phyloP scores from a whole-genome alignment of 1,284 basidiomycete species.

The Tremellales sp. region DNA sequence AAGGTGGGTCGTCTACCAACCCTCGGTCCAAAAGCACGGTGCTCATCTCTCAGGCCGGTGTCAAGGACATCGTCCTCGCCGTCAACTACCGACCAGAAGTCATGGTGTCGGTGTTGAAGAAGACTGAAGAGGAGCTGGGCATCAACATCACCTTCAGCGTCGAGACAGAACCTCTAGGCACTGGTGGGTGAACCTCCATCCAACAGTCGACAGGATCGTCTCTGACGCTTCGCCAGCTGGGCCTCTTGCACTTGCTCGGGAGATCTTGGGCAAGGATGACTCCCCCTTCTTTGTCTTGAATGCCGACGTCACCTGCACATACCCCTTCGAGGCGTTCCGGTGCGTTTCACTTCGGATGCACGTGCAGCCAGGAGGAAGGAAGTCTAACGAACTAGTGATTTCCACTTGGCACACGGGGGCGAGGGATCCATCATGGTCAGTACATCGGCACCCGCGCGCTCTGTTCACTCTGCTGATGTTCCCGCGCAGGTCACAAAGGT shows the following conservation, averaged over 20 bases:
- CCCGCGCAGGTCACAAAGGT: conserved; percentile 52
- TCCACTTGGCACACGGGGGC: conserved; percentile 54
- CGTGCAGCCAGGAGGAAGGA: too few species aligned
- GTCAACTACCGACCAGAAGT: conserved; percentile 56
- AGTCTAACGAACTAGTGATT: conserved; percentile 42
- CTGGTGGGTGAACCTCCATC: conserved; percentile 41
- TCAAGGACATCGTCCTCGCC: conserved; percentile 55
- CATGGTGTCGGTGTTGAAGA: conserved; percentile 54
- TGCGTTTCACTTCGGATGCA: conserved; percentile 15
- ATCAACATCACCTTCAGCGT: conserved; percentile 56
- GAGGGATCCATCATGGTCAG: conserved; percentile 55
- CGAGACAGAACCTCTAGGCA: conserved; percentile 56
- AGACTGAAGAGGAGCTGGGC: conserved; percentile 54
- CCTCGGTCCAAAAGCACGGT: background rate
- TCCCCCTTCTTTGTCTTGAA: conserved; percentile 57
- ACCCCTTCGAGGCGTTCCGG: conserved; percentile 54
- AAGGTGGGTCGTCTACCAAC: conserved; percentile 40
- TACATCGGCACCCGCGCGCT: background rate
- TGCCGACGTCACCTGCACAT: conserved; percentile 55
- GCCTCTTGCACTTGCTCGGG: conserved; percentile 53
- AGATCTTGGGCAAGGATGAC: conserved; percentile 55
- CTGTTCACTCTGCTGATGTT: conserved; percentile 1
- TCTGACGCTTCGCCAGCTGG: conserved; percentile 46
- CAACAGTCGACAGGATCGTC: too few species aligned
- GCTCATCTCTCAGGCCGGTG: conserved; percentile 48